Evolutionary conservation across 108 stramenopile species (phyloP).

Genomic region (Cyclotella atomus): DNA sequence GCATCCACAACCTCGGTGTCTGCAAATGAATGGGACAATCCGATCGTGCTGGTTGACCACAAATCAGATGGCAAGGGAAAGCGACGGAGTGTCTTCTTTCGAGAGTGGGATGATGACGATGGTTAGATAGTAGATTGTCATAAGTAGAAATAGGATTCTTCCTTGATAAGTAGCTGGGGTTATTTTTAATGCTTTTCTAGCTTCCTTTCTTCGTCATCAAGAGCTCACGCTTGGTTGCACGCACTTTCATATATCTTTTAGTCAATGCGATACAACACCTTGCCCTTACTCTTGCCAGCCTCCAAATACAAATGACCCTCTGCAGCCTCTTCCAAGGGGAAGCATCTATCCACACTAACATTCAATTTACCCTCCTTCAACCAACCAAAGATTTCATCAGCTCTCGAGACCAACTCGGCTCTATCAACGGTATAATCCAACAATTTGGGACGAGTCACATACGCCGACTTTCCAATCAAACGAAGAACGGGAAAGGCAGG

Average conservation of each 20-base stretch:
- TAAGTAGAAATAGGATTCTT: not conserved
- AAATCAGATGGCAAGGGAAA: not conserved
- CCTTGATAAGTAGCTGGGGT: no score
- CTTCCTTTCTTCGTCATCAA: no score
- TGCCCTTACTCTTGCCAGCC: slow-evolving; percentile 79
- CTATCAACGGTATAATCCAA: slow-evolving; percentile 69
- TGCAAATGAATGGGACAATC: not conserved
- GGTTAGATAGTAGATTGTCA: not conserved
- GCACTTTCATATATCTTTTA: no score
- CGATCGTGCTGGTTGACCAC: not conserved
- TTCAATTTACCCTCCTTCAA: slow-evolving; percentile 74
- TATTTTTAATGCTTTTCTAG: no score
- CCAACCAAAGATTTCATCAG: slow-evolving; percentile 81
- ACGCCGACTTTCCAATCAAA: slow-evolving; percentile 73
- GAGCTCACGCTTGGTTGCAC: no score
- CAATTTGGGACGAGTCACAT: slow-evolving; percentile 83
- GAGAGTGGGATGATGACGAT: slow-evolving; percentile 2
- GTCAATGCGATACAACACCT: slow-evolving; percentile 59
- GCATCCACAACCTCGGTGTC: no score
- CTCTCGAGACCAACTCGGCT: slow-evolving; percentile 68
- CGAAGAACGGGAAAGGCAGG: slow-evolving; percentile 82
- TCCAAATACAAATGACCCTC: slow-evolving; percentile 84
- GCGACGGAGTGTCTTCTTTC: slow-evolving; percentile 9
- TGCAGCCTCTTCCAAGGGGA: slow-evolving; percentile 68
- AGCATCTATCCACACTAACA: slow-evolving; percentile 71